Base-by-base conservation (phyloP, 192 early-diverging fungal species). In the Coemansia sp. region DNA sequence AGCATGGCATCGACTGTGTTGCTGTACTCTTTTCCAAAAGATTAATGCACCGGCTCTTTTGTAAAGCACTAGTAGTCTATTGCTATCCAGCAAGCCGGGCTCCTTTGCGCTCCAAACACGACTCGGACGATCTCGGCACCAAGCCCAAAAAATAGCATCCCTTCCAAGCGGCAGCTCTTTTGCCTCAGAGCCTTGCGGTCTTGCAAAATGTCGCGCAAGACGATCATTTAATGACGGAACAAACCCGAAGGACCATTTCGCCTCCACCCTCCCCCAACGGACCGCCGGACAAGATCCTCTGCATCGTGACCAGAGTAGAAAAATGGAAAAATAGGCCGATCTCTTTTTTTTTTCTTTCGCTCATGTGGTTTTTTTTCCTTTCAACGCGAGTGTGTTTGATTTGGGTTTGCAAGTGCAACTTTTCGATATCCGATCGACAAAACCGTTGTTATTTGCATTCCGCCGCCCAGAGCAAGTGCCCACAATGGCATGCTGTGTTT, bases 401-500 rank as follows among this genome's bases (percentile, higher is more conserved):
- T 32, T 24, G 18, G 19, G 32, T 30, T 29, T 32, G 32, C 14
- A 21, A 38, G 1, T 55, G 6, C 14, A 10, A 29, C 54, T 56
- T 49, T 21, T 58, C 44, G 44, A 46, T 58, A 58, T 58, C 56
- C 56, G 56, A 58, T 58, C 56, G 40, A 16, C 56, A 58, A n/a
- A n/a, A n/a, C n/a, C 28, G 29, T 22, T 58, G 23, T 43, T 58
- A 46, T 46, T 46, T 58, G 40, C 35, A 43, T 29, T 56, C 5
- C 5, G 30, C 40, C 45, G 45, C 7, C 21, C 6, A 10, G 45
- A 14, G 35, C 29, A 28, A 29, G 6, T 29, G 18, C n/a, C 21
- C n/a, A n/a, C n/a, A n/a, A n/a, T 56, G 19, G 7, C 23, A 40
- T 33, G 23, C 14, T 9, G 23, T 42, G 38, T 24, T 3, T 21